Evolutionary conservation across 805 yeast species (phyloP).

Genomic region (Maudiozyma pseudohumilis): DNA sequence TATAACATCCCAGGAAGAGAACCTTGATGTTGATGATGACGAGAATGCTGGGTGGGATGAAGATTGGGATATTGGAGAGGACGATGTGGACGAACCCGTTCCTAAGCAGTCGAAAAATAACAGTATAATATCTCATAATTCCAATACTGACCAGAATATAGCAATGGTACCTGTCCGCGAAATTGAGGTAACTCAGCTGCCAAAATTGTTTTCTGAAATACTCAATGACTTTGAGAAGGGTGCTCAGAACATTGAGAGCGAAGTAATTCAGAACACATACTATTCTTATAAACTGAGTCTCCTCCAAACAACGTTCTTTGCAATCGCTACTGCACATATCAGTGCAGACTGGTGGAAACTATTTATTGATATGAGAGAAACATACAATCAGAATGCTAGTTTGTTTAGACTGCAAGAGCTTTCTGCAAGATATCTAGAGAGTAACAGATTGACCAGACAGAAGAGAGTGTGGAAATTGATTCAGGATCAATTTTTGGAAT

Average conservation of each 20-base stretch:
- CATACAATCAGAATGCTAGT: constrained; percentile 3
- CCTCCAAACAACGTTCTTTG: constrained; percentile 23
- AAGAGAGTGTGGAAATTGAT: constrained; percentile 10
- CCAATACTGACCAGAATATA: not conserved
- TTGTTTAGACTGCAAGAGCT: constrained; percentile 18
- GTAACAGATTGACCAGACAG: constrained; percentile 12
- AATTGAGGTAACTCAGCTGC: constrained; percentile 13
- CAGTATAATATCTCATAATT: not conserved
- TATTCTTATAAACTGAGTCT: constrained; percentile 21
- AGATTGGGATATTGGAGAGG: constrained; percentile 17
- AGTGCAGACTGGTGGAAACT: constrained; percentile 23
- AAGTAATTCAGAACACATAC: constrained; percentile 10
- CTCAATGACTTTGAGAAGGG: constrained; percentile 10
- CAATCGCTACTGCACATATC: constrained; percentile 13
- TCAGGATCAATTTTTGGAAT: constrained; percentile 13
- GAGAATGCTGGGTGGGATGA: constrained; percentile 19
- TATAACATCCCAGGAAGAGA: not conserved
- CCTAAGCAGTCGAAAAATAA: not conserved
- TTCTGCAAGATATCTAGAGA: constrained; percentile 13
- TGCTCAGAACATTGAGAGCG: constrained; percentile 11
- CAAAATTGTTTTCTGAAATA: constrained; percentile 9
- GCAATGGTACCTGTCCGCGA: no score
- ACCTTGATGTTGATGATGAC: constrained; percentile 5
- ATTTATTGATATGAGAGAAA: constrained; percentile 17
- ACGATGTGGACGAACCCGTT: constrained; percentile 7